Percentiles rank a stretch among this genome's conserved stretches.
Evolutionary conservation across 257 asterid genomes (phyloP).

Genomic region (Fraxinus americana): DNA sequence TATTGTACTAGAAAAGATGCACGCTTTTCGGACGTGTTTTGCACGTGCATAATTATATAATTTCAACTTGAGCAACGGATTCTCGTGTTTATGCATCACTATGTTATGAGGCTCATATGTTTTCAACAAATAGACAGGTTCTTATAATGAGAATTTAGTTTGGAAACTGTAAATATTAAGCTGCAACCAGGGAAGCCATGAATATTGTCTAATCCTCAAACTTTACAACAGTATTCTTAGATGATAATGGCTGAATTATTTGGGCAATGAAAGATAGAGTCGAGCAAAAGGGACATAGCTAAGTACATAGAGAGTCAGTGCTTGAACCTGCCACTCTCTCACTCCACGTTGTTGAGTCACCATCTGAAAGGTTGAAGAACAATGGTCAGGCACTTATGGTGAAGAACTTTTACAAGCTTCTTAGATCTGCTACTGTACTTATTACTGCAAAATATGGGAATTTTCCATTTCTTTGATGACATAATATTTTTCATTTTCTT

Average conservation of each 20-base stretch:
- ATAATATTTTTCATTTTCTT: no score
- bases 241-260: constrained; percentile 66
- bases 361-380: constrained; percentile 56
- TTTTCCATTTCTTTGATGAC: constrained; percentile 11
- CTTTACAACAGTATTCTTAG: constrained; percentile 29
- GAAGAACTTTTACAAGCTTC: constrained; percentile 65
- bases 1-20: no score
- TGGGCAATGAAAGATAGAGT: constrained; percentile 48
- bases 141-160: no score
- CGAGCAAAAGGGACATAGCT: constrained; percentile 59
- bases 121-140: no score
- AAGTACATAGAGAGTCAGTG: constrained; percentile 59
- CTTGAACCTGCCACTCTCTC: constrained; percentile 48
- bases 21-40: no score
- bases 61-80: no score
- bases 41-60: no score
- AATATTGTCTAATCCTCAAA: no score
- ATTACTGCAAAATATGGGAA: constrained; percentile 11
- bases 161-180: no score
- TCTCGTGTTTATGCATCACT: no score
- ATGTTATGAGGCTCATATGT: no score
- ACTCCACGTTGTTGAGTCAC: constrained; percentile 50
- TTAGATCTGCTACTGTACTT: constrained; percentile 42
- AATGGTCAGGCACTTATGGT: constrained; percentile 55
- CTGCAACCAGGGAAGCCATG: no score